Base-by-base conservation (phyloP, 495 filamentous ascomycete genomes). In the Penicillium maclennaniae region DNA sequence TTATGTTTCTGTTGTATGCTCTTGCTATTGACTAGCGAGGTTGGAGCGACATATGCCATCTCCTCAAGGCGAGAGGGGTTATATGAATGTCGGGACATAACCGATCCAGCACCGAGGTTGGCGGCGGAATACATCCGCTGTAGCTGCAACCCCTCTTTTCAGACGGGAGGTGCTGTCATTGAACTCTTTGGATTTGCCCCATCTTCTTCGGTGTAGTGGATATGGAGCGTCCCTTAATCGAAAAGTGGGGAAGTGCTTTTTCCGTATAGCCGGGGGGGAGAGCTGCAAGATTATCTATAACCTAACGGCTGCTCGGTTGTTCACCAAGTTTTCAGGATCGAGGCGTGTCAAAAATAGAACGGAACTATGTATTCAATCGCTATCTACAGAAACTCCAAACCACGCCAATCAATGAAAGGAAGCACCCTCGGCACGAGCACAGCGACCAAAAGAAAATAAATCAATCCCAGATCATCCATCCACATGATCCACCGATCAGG, bases 381-480 rank as follows among this genome's bases (percentile, higher is more conserved):
- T 62, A 62, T 62, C 51, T 56, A 62, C 59, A 62, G n/a, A 41
- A 51, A 50, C 21, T 28, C 44, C 47, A 45, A 26, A 17, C 6
- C 37, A 53, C 45, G 44, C 41, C 37, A 17, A 45, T 10, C 16
- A 47, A 47, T 51, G 25, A 34, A 41, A 3, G 6, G 6, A 43
- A 42, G 48, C 37, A 43, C 2, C 21, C 5, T 19, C 38, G 23
- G 14, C 14, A 14, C 26, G 23, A 37, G 45, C 14, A 37, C 21
- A 50, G 6, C 7, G 21, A 34, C 21, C 37, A 28, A 56, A 16
- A 12, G 12, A 31, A 28, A 1, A 36, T n/a, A 37, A 21, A 26
- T 53, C 53, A 71, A 26, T 74, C 69, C 51, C 58, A 69, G 7
- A 70, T 47, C 44, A 67, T 14, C 68, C 69, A 74, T 4, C 64